Conservation (phyloP, 2,329 filamentous ascomycete genomes). For the Xylogone sp. region DNA sequence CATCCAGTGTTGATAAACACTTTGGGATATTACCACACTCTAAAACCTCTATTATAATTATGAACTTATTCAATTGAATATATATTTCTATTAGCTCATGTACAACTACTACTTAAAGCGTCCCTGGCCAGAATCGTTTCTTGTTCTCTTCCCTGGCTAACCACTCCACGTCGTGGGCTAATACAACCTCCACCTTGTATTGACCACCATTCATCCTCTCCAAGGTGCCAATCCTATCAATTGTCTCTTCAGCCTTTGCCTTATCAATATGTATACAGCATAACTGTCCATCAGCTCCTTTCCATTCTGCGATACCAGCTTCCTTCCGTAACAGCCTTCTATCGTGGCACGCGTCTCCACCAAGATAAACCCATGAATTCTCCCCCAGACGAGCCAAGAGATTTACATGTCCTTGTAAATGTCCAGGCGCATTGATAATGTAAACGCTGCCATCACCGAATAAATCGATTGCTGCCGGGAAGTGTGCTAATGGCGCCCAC, state of each 20-base stretch:
- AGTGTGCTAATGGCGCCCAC: constrained; percentile 41
- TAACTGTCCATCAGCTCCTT: constrained; percentile 37
- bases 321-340: constrained; percentile 45
- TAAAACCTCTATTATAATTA: too few relatives aligned
- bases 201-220: constrained; percentile 30
- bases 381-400: constrained; percentile 37
- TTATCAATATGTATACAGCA: constrained; percentile 41
- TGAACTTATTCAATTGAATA: too few relatives aligned
- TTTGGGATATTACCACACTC: too few relatives aligned
- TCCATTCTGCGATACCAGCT: constrained; percentile 47
- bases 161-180: constrained; percentile 48
- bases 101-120: constrained; percentile 2
- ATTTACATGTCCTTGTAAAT: constrained; percentile 48
- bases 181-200: constrained; percentile 42
- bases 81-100: too few relatives aligned
- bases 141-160: constrained; percentile 34
- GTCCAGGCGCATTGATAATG: constrained; percentile 45
- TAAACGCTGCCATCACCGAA: constrained; percentile 41
- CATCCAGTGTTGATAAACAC: too few relatives aligned
- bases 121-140: constrained; percentile 23
- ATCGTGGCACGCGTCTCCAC: constrained; percentile 52
- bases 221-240: constrained; percentile 36
- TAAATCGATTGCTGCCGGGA: constrained; percentile 42
- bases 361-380: constrained; percentile 43
- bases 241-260: constrained; percentile 34